Evolutionary conservation across 202 grass and related monocot genomes (phyloP).

Genomic region (Zizania palustris): DNA sequence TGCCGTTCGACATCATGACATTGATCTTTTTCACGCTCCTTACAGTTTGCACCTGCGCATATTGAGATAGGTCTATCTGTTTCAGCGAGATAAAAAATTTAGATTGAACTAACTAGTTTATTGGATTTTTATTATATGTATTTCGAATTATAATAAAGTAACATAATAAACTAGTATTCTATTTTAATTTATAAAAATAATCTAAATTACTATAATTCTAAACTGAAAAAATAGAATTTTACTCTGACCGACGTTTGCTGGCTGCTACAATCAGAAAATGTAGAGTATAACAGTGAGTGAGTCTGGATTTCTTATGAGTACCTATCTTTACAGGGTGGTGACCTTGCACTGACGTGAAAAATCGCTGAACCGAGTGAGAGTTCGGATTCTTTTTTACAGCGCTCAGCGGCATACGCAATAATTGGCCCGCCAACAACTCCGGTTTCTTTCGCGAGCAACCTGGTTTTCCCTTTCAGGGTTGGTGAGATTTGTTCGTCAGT

Average conservation of each 20-base stretch:
- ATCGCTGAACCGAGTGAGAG: background rate
- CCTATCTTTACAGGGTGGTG: background rate
- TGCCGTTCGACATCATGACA: too few species aligned
- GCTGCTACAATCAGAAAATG: background rate
- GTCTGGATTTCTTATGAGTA: too few species aligned
- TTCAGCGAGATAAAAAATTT: too few species aligned
- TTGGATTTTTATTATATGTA: too few species aligned
- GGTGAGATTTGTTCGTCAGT: conserved; percentile 32
- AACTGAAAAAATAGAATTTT: too few species aligned
- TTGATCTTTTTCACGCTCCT: background rate
- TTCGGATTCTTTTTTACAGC: background rate
- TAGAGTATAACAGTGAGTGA: too few species aligned
- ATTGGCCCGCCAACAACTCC: conserved; percentile 37
- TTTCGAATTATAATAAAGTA: too few species aligned
- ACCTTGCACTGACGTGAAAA: background rate
- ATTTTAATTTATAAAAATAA: too few species aligned
- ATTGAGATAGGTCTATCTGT: too few species aligned
- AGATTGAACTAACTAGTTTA: too few species aligned
- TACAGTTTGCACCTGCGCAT: background rate
- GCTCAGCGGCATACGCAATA: conserved; percentile 15
- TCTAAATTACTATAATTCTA: too few species aligned
- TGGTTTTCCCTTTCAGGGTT: conserved; percentile 53
- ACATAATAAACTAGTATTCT: too few species aligned
- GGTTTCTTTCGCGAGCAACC: background rate
- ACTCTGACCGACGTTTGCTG: background rate